phyloP scores from a whole-genome alignment of 1,284 basidiomycete genomes.

The Schizophyllum amplum region DNA sequence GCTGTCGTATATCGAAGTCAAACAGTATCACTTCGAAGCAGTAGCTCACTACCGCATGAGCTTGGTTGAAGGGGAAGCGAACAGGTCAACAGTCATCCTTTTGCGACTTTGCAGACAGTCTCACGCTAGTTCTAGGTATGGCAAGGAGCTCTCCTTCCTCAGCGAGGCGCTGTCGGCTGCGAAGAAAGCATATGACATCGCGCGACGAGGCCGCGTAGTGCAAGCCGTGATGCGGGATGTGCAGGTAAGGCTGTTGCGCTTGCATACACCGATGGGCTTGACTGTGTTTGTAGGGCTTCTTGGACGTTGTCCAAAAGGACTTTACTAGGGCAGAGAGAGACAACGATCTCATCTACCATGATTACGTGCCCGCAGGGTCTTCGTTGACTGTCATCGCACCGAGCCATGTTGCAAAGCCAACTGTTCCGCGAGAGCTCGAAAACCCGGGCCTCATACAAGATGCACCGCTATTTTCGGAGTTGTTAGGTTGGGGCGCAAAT shows the following conservation, averaged over 20 bases:
- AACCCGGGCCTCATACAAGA: constrained; percentile 44
- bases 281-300: constrained; percentile 51
- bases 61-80: constrained; percentile 84
- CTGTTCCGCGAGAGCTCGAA: constrained; percentile 50
- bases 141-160: constrained; percentile 75
- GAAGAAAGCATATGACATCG: constrained; percentile 69
- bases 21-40: constrained; percentile 82
- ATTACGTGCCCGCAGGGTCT: constrained; percentile 72
- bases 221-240: constrained; percentile 66
- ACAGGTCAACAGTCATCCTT: constrained; percentile 38
- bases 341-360: constrained; percentile 95
- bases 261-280: not conserved
- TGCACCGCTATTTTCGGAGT: constrained; percentile 62
- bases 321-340: constrained; percentile 77
- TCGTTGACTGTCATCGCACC: constrained; percentile 62
- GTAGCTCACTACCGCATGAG: constrained; percentile 88
- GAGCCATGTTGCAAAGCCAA: constrained; percentile 63
- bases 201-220: constrained; percentile 54
- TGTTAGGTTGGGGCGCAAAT: constrained; percentile 85
- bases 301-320: constrained; percentile 65
- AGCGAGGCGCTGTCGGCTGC: constrained; percentile 58
- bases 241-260: constrained; percentile 45
- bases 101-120: constrained; percentile 7
- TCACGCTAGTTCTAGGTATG: constrained; percentile 51
- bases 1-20: constrained; percentile 78